Evolutionary conservation across 164 flowering plant genomes (phyloP), one percentile per base, ranked within the genome.

Genomic region (Cinnamomum chago): DNA sequence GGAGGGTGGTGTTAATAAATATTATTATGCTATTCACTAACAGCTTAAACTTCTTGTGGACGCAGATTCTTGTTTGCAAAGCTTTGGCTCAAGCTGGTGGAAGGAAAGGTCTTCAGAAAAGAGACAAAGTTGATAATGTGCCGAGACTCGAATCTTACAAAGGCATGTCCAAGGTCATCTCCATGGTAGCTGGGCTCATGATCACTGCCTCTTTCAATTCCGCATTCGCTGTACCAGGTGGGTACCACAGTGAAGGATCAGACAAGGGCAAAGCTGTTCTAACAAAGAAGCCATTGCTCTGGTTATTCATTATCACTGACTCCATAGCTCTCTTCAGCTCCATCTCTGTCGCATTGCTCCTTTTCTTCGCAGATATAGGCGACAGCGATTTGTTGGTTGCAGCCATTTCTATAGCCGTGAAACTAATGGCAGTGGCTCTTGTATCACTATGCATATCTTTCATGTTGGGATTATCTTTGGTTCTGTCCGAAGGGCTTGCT

Each of bases 191-290:
- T 9, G 71, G 72, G 0, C 71, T 82, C 40, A 79, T 82, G 1
- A 82, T 80, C 4, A 68, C 78, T 1, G 80, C 79, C 2, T 70
- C 84, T 5, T 77, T 77, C 14, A 62, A 75, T 11, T 81, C 84
- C 0, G 76, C 77, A 3, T 71, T 81, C 70, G 13, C 72, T 14
- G 10, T 81, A 23, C 84, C 81, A 5, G 81, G 79, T 11, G 83
- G 81, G 5, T 75, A 75, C 73, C 23, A 67, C 5, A 9, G 5
- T 20, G 69, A 70, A 0, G 69, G 24, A 4, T 71, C 18, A 1
- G 25, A 50, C 23, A 47, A 62, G 50, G 82, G 77, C 4, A 69
- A 30, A 55, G 73, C 83, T 3, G 17, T 50, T 22, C 33, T 76
- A 0, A 58, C 51, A 18, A 58, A n/a, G 2, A 75, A 65, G 50